phyloP scores from a whole-genome alignment of 176 grass and related monocot species.

The Typha latifolia region DNA sequence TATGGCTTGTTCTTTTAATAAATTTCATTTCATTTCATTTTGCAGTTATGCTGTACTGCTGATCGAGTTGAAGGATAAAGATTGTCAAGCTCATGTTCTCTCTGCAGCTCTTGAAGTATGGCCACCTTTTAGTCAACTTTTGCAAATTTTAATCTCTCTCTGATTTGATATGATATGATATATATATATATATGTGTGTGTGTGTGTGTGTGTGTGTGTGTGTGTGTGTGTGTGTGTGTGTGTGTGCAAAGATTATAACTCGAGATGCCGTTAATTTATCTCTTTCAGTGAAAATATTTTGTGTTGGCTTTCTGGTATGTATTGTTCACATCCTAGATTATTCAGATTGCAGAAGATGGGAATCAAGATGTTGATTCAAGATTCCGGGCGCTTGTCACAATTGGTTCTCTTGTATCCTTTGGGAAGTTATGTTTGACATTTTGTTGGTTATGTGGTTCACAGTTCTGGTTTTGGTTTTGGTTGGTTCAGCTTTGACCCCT shows the following conservation, averaged over 20 bases:
- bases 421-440: slow-evolving; percentile 1
- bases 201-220: too few species aligned
- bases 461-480: too few species aligned
- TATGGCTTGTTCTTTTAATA: not conserved
- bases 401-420: slow-evolving; percentile 96
- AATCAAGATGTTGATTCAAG: slow-evolving; percentile 68
- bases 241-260: not conserved
- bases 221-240: too few species aligned
- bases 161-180: too few species aligned
- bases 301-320: slow-evolving; percentile 15
- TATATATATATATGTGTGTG: too few species aligned
- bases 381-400: slow-evolving; percentile 71
- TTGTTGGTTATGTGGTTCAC: not conserved
- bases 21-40: not conserved
- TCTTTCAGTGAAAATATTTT: not conserved
- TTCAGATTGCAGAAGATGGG: slow-evolving; percentile 81
- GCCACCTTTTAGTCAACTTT: not conserved
- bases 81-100: slow-evolving; percentile 83
- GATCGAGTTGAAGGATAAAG: slow-evolving; percentile 76
- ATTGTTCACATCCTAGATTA: slow-evolving; percentile 3
- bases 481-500: too few species aligned
- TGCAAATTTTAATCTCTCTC: not conserved
- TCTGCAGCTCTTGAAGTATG: slow-evolving; percentile 74
- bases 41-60: slow-evolving; percentile 81
- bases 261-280: not conserved